Conservation (phyloP, 805 yeast species). For the Candida railenensis region DNA sequence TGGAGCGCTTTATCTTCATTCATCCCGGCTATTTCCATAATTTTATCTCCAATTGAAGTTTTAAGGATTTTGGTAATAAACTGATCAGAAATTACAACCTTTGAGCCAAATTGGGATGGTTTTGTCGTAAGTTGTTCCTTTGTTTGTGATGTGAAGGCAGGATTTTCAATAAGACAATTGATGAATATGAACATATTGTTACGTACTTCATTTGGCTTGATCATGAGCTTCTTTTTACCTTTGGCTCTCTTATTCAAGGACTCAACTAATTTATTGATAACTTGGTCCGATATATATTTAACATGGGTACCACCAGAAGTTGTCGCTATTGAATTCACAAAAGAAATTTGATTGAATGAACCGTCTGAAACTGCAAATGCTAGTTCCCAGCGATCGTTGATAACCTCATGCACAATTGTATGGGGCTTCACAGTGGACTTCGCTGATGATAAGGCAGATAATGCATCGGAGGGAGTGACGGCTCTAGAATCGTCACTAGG, state of each 20-base stretch:
- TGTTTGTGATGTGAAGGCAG: slow-evolving; percentile 96
- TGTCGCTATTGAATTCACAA: slow-evolving; percentile 96
- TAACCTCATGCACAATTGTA: slow-evolving; percentile 67
- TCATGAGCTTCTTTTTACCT: slow-evolving; percentile 61
- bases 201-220: slow-evolving; percentile 85
- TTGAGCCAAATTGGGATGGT: slow-evolving; percentile 83
- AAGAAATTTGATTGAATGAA: slow-evolving; percentile 87
- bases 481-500: slow-evolving; percentile 34
- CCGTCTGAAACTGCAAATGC: slow-evolving; percentile 95
- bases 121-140: slow-evolving; percentile 94
- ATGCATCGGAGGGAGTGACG: slow-evolving; percentile 19
- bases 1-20: slow-evolving; percentile 86
- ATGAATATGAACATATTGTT: slow-evolving; percentile 88
- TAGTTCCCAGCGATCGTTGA: slow-evolving; percentile 91
- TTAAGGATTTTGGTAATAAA: slow-evolving; percentile 68
- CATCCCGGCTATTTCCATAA: slow-evolving; percentile 78
- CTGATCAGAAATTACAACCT: slow-evolving; percentile 60
- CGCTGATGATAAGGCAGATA: slow-evolving; percentile 11
- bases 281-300: slow-evolving; percentile 78
- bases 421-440: not conserved
- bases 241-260: slow-evolving; percentile 62
- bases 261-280: slow-evolving; percentile 74
- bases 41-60: slow-evolving; percentile 70
- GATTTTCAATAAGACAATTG: slow-evolving; percentile 92
- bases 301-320: slow-evolving; percentile 97